These are phyloP conservation scores for Amylocystis lapponica DNA, from an alignment of 768 basidiomycete species.

Conservation along the genomic window DNA sequence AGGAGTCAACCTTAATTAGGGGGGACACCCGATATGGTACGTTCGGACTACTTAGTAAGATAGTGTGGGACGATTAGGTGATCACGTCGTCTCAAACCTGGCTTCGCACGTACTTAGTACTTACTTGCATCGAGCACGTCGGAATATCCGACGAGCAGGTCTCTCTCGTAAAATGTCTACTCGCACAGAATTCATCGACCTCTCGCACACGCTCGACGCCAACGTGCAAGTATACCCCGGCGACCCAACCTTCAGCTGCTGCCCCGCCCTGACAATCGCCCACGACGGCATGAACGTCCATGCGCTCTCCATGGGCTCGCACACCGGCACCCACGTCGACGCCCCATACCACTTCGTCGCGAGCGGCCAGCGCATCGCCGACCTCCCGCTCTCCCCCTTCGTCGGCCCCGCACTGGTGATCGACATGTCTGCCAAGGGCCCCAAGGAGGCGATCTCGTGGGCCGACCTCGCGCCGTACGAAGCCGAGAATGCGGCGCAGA, in stretches of 20 bases:
- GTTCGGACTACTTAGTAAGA: too few species aligned
- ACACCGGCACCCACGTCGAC: slow-evolving; percentile 77
- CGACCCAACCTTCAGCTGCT: slow-evolving; percentile 44
- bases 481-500: slow-evolving; percentile 24
- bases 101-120: too few species aligned
- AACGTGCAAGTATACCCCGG: slow-evolving; percentile 47
- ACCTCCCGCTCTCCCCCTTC: slow-evolving; percentile 47
- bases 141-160: too few species aligned
- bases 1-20: neutral
- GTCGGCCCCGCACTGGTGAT: slow-evolving; percentile 45
- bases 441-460: slow-evolving; percentile 13
- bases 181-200: slow-evolving; percentile 37
- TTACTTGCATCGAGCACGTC: too few species aligned
- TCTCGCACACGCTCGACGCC: slow-evolving; percentile 45
- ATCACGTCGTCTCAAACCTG: too few species aligned
- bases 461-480: slow-evolving; percentile 22
- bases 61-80: too few species aligned
- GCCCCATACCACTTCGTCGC: slow-evolving; percentile 68
- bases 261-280: slow-evolving; percentile 34
- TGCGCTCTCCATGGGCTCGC: slow-evolving; percentile 51
- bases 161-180: too few species aligned
- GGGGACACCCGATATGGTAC: too few species aligned
- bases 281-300: slow-evolving; percentile 47
- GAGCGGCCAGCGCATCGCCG: slow-evolving; percentile 48
- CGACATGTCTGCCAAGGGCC: slow-evolving; percentile 33